phyloP scores from a whole-genome alignment of 2,329 filamentous ascomycete genomes.

The Chalaropsis ovoidea region DNA sequence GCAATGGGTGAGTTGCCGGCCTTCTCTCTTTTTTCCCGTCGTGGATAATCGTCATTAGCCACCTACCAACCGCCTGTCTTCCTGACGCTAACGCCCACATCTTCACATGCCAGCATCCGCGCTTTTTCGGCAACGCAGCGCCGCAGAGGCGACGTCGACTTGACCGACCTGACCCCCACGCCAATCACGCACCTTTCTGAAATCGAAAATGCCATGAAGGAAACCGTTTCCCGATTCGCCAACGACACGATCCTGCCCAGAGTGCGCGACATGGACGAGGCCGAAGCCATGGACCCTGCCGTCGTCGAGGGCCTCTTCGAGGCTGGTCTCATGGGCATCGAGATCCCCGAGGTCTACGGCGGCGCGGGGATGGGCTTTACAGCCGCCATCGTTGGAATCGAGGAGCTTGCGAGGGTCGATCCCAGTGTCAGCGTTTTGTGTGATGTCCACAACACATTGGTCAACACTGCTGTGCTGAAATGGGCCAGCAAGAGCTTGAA shows the following conservation, averaged over 20 bases:
- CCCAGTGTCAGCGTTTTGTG: constrained; percentile 90
- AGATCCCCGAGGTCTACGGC: constrained; percentile 94
- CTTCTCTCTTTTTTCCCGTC: not conserved
- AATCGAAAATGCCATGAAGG: constrained; percentile 77
- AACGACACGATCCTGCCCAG: constrained; percentile 80
- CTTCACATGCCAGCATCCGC: constrained; percentile 35
- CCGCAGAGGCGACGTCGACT: constrained; percentile 46
- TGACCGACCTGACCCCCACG: constrained; percentile 72
- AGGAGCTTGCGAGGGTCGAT: constrained; percentile 88
- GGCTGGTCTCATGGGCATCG: constrained; percentile 92
- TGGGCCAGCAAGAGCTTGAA: constrained; percentile 68
- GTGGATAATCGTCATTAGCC: not conserved
- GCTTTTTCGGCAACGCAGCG: constrained; percentile 52
- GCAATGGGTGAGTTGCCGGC: not conserved
- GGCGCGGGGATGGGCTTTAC: constrained; percentile 99
- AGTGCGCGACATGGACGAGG: constrained; percentile 95
- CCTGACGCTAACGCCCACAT: constrained; percentile 16
- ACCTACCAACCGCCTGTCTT: not conserved
- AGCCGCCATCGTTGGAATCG: constrained; percentile 86
- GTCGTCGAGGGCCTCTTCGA: constrained; percentile 92
- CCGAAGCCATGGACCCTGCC: constrained; percentile 79
- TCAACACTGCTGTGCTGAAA: constrained; percentile 85
- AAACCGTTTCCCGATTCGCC: constrained; percentile 84
- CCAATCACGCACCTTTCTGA: constrained; percentile 91
- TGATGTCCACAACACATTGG: constrained; percentile 95